Percentiles rank a stretch among this genome's conserved stretches.
phyloP scores from a whole-genome alignment of 495 filamentous ascomycete genomes.

The Penicillium riverlandense region DNA sequence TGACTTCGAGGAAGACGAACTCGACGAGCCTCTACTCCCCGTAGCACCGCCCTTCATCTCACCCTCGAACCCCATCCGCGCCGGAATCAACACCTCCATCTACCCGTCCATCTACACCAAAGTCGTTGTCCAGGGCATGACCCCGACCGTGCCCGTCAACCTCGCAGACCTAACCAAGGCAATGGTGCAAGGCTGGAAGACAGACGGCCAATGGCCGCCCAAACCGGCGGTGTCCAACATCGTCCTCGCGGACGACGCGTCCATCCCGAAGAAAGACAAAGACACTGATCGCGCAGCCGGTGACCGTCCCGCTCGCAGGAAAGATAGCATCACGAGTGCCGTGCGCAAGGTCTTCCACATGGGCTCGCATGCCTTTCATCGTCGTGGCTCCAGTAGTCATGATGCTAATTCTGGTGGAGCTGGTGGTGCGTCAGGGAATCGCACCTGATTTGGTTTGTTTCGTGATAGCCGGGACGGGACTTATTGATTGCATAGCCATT shows the following conservation, averaged over 20 bases:
- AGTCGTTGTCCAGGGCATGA: constrained; percentile 66
- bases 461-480: too few relatives aligned
- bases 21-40: constrained; percentile 45
- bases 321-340: constrained; percentile 35
- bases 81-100: constrained; percentile 59
- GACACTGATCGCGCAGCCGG: constrained; percentile 7
- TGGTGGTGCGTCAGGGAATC: neutral
- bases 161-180: constrained; percentile 71
- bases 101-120: constrained; percentile 87
- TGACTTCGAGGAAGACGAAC: constrained; percentile 20
- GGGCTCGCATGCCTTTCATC: constrained; percentile 35
- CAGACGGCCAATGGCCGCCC: constrained; percentile 91
- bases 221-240: constrained; percentile 35
- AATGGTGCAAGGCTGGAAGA: constrained; percentile 87
- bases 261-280: constrained; percentile 14
- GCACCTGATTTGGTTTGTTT: too few relatives aligned
- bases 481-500: too few relatives aligned
- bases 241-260: constrained; percentile 26
- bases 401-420: constrained; percentile 9
- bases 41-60: constrained; percentile 62
- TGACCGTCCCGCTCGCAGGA: constrained; percentile 18
- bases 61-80: constrained; percentile 59
- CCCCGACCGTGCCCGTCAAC: constrained; percentile 81
- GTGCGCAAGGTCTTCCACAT: constrained; percentile 40
- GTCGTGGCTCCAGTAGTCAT: constrained; percentile 29